Percentiles rank a stretch among this genome's conserved stretches.
Evolutionary conservation across 345 rosid genomes (phyloP).

Genomic region (Iberis pinnata): DNA sequence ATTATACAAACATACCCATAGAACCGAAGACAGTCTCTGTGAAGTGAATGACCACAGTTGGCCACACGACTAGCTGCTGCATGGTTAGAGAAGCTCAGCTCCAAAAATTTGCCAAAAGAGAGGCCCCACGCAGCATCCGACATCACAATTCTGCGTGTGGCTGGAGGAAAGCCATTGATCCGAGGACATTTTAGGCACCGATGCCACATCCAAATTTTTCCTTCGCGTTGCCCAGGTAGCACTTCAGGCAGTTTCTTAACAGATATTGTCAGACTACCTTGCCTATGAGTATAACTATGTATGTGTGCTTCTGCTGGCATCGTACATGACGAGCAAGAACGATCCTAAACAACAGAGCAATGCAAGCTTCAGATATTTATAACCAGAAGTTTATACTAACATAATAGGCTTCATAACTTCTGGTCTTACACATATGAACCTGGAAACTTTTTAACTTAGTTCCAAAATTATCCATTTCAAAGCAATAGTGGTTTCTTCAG

Average conservation of each 20-base stretch:
- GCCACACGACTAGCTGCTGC: conserved; percentile 99
- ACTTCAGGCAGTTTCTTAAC: conserved; percentile 65
- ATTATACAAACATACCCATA: conserved; percentile 56
- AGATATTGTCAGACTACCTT: conserved; percentile 93
- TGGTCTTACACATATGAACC: conserved; percentile 8
- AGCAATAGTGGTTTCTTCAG: not conserved
- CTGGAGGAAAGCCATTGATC: conserved; percentile 73
- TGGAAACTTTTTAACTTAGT: conserved; percentile 1
- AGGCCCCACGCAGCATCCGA: conserved; percentile 98
- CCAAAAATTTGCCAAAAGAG: conserved; percentile 93
- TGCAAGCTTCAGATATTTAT: conserved; percentile 17
- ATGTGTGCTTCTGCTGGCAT: conserved; percentile 97
- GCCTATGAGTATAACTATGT: conserved; percentile 88
- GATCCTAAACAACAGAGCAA: conserved; percentile 40
- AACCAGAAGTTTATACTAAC: conserved; percentile 12
- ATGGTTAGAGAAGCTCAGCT: conserved; percentile 96
- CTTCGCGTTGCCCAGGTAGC: conserved; percentile 83
- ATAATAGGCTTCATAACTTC: conserved; percentile 10
- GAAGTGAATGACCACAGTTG: conserved; percentile 95
- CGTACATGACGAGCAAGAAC: conserved; percentile 64
- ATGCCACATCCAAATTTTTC: conserved; percentile 99
- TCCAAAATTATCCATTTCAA: conserved; percentile 14
- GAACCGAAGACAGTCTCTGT: conserved; percentile 97
- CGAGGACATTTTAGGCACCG: conserved; percentile 91
- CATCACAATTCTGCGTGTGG: conserved; percentile 90